Percentiles rank a stretch among this genome's conserved stretches.
These are phyloP conservation scores for Trichoderma sp. DNA, from an alignment of 2,329 filamentous ascomycete species.

Conservation along the genomic window DNA sequence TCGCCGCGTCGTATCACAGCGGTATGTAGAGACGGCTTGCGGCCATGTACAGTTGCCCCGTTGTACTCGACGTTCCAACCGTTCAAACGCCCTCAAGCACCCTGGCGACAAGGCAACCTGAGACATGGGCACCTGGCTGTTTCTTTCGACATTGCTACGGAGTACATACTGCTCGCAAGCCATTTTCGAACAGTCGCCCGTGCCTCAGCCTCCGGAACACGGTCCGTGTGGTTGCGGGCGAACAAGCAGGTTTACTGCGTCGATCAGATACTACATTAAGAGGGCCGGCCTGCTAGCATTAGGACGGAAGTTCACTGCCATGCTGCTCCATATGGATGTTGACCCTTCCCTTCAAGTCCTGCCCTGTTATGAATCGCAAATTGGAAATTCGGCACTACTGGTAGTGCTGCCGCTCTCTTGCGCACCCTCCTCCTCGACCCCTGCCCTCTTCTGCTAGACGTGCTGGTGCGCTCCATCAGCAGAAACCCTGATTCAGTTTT, in stretches of 20 bases:
- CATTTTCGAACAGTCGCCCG: slow-evolving; percentile 17
- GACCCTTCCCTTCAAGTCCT: slow-evolving; percentile 1
- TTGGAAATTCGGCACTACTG: slow-evolving; percentile 10
- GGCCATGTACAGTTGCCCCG: background rate
- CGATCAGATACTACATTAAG: slow-evolving; percentile 24
- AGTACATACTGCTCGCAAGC: background rate
- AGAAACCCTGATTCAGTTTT: slow-evolving; percentile 21
- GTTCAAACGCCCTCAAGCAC: slow-evolving; percentile 5
- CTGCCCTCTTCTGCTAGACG: slow-evolving; percentile 13
- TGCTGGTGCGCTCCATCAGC: background rate
- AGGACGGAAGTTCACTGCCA: slow-evolving; percentile 9
- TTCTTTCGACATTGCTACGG: slow-evolving; percentile 7
- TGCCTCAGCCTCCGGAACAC: slow-evolving; percentile 23
- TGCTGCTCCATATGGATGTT: slow-evolving; percentile 5
- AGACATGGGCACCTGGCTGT: slow-evolving; percentile 17
- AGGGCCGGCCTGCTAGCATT: background rate
- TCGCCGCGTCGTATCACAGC: slow-evolving; percentile 12
- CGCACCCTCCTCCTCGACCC: slow-evolving; percentile 18
- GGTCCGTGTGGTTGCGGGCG: slow-evolving; percentile 18
- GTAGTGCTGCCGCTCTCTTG: slow-evolving; percentile 16
- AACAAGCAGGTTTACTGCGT: slow-evolving; percentile 19
- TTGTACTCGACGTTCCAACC: slow-evolving; percentile 5
- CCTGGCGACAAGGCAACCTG: slow-evolving; percentile 18
- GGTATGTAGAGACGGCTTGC: background rate
- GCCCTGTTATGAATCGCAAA: slow-evolving; percentile 11